phyloP scores from a whole-genome alignment of 768 basidiomycete genomes.

The Neoboletus subvelutipes region DNA sequence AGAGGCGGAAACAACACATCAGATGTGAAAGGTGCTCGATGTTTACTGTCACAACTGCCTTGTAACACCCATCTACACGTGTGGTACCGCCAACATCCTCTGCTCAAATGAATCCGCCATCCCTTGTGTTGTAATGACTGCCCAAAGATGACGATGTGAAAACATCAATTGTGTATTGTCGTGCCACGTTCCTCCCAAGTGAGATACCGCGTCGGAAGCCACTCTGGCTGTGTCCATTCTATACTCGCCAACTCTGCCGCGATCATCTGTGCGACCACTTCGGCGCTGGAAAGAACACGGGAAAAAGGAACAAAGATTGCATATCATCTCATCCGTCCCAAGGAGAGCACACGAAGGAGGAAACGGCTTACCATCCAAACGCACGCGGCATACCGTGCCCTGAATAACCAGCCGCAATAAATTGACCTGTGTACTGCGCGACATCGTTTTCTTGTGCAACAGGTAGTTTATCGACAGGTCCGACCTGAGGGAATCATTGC shows the following conservation, averaged over 20 bases:
- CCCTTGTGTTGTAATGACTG: too few relatives aligned
- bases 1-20: neutral
- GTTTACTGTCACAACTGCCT: neutral
- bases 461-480: conserved; percentile 47
- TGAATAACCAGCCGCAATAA: conserved; percentile 67
- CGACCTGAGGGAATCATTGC: conserved; percentile 45
- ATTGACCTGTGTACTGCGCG: conserved; percentile 53
- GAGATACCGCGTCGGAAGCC: conserved; percentile 60
- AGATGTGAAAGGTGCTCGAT: neutral
- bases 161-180: neutral
- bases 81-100: neutral
- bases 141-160: neutral
- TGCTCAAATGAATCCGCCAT: neutral
- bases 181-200: conserved; percentile 30
- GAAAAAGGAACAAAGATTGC: neutral
- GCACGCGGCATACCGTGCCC: conserved; percentile 84
- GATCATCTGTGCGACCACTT: conserved; percentile 62
- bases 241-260: conserved; percentile 42
- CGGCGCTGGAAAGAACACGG: conserved; percentile 43
- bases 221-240: conserved; percentile 53
- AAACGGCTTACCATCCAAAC: conserved; percentile 50
- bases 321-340: neutral
- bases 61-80: neutral
- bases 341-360: neutral
- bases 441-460: conserved; percentile 12